phyloP scores from a whole-genome alignment of 495 filamentous ascomycete species.

The Parachaetomium inaequale region DNA sequence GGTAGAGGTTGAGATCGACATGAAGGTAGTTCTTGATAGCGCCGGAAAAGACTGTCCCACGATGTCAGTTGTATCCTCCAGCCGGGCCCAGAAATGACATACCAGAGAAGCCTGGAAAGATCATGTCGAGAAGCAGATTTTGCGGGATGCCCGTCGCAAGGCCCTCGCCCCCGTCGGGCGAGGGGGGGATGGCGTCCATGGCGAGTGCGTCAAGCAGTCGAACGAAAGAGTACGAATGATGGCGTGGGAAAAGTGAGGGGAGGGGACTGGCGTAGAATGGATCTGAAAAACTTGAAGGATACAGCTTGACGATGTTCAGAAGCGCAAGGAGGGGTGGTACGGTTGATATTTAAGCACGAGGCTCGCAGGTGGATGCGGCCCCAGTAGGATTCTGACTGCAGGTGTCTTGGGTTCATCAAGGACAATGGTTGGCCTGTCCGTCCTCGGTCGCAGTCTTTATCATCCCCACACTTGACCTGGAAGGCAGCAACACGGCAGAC shows the following conservation, averaged over 20 bases:
- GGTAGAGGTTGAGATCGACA: slow-evolving; percentile 68
- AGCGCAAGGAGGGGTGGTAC: not conserved
- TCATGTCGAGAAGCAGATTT: slow-evolving; percentile 59
- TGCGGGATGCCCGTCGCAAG: slow-evolving; percentile 19
- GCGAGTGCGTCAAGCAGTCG: slow-evolving; percentile 6
- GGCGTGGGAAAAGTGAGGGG: not conserved
- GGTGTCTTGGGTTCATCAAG: not conserved
- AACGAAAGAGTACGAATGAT: not conserved
- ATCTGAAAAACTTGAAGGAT: not conserved
- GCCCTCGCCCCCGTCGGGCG: not conserved
- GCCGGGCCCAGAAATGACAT: not conserved
- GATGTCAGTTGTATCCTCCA: not conserved
- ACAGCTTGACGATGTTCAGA: not conserved
- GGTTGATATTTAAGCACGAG: not conserved
- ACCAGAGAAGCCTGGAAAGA: slow-evolving; percentile 67
- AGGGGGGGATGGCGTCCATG: not conserved
- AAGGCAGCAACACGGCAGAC: not conserved
- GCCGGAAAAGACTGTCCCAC: slow-evolving; percentile 47
- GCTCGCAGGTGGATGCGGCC: not conserved
- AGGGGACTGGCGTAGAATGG: not conserved
- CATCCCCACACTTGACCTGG: not conserved
- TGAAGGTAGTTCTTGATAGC: slow-evolving; percentile 57
- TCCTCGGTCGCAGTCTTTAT: not conserved
- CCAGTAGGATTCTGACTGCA: slow-evolving; percentile 1
- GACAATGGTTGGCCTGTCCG: not conserved